Percentiles rank a stretch among this genome's conserved stretches.
Evolutionary conservation across 2,329 filamentous ascomycete species (phyloP).

Genomic region (Epichloe scottii): DNA sequence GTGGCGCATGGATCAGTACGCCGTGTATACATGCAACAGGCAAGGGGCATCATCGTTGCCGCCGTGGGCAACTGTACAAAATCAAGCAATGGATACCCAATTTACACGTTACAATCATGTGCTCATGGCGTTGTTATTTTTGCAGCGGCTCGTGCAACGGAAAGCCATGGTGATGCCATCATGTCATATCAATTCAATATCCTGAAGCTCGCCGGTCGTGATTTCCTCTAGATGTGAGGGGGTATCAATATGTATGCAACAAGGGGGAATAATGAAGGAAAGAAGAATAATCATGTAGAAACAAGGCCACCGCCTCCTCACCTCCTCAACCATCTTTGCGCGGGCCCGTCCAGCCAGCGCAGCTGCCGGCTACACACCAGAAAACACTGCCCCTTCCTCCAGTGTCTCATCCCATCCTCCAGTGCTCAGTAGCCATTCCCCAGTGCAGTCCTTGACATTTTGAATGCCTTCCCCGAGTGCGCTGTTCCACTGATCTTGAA

Average conservation of each 20-base stretch:
- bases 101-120: neutral
- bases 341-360: neutral
- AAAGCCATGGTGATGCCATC: neutral
- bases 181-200: neutral
- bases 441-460: conserved; percentile 61
- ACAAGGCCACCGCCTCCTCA: neutral
- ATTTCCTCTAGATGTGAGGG: conserved; percentile 1
- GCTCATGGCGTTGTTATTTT: neutral
- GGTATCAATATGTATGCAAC: neutral
- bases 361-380: conserved; percentile 18
- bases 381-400: conserved; percentile 41
- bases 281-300: neutral
- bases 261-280: neutral
- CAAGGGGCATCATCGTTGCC: neutral
- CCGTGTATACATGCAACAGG: neutral
- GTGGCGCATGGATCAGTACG: neutral
- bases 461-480: conserved; percentile 70
- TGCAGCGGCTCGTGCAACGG: too few species aligned
- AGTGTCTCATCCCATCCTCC: conserved; percentile 83
- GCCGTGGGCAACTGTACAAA: neutral
- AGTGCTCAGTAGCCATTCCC: conserved; percentile 57
- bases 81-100: neutral
- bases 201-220: neutral
- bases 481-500: conserved; percentile 84
- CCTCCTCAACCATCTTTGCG: neutral